A percentile compares a stretch with the other conserved stretches of the same genome.
These are phyloP conservation scores for Friedmanniomyces simplex DNA, from an alignment of 495 filamentous ascomycete species.

Conservation along the genomic window DNA sequence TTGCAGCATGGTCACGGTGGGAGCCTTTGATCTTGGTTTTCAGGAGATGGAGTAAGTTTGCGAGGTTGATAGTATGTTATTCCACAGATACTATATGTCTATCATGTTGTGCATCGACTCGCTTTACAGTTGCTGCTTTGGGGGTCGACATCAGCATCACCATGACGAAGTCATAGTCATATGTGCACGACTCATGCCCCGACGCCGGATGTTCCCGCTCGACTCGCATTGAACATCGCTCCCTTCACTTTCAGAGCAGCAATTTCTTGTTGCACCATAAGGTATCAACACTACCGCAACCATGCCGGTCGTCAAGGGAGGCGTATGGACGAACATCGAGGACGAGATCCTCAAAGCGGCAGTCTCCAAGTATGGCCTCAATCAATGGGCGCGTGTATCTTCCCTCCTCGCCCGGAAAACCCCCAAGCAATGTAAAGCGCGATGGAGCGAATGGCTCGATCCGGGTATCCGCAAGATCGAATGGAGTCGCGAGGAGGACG, in stretches of 20 bases:
- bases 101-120: too few relatives aligned
- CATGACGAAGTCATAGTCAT: background rate
- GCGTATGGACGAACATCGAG: constrained; percentile 80
- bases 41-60: too few relatives aligned
- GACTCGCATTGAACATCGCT: too few relatives aligned
- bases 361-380: constrained; percentile 92
- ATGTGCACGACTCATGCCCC: background rate
- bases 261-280: background rate
- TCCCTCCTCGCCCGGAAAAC: constrained; percentile 96
- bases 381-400: constrained; percentile 98
- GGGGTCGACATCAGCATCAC: background rate
- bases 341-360: constrained; percentile 95
- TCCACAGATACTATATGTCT: too few relatives aligned
- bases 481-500: constrained; percentile 98
- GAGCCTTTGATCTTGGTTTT: too few relatives aligned
- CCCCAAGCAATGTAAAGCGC: constrained; percentile 96
- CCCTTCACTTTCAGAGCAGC: too few relatives aligned
- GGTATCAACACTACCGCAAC: background rate
- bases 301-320: constrained; percentile 41
- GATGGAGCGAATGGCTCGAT: constrained; percentile 97
- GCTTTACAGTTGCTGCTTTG: background rate
- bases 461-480: constrained; percentile 96
- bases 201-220: too few relatives aligned
- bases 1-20: too few relatives aligned
- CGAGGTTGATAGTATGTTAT: too few relatives aligned